Evolutionary conservation across 225 moss, liverwort and hornwort species (phyloP), one percentile per base, ranked within the genome.

Genomic region (Climacium dendroides): DNA sequence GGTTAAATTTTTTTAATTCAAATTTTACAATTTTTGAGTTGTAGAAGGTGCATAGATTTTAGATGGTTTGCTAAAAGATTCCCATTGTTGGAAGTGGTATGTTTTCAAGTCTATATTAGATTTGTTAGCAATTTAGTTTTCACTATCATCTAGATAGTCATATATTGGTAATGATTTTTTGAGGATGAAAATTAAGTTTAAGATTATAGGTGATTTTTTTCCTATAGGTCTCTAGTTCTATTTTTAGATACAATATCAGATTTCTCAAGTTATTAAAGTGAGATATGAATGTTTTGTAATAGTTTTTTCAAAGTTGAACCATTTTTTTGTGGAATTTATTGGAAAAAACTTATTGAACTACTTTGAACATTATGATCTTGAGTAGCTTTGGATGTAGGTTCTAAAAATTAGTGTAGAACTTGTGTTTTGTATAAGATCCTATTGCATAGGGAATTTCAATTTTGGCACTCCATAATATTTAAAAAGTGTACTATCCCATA

Each of bases 241-340:
- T 70, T 25, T 70, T 23, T 0, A 5, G 2, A 39, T 1, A 70
- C 41, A 41, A 5, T 15, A 70, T 41, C 8, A 25, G 41, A 70
- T 41, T 41, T 0, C 0, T 24, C 5, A 39, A 25, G 24, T 25
- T 41, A 14, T 1, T 0, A 25, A 25, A 39, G 8, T 69, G 7
- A 67, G 23, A 7, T 0, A 23, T 23, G 37, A 69, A 39, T 39
- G 7, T 39, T 39, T 20, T 11, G 1, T 66, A n/a, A n/a, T 19
- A 19, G 1, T 20, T 66, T 67, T 37, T 22, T 67, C 11, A 22
- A 67, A 37, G 23, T 2, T 23, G 1, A 37, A 37, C 7, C 23
- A 37, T 23, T 11, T 70, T 8, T 45, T 69, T 4, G 4, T 70
- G 3, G 5, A 1, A 25, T 70, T 70, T 14, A 39, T 69, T 39